phyloP scores from a whole-genome alignment of 306 rosid genomes.

The Lathyrus aphaca region DNA sequence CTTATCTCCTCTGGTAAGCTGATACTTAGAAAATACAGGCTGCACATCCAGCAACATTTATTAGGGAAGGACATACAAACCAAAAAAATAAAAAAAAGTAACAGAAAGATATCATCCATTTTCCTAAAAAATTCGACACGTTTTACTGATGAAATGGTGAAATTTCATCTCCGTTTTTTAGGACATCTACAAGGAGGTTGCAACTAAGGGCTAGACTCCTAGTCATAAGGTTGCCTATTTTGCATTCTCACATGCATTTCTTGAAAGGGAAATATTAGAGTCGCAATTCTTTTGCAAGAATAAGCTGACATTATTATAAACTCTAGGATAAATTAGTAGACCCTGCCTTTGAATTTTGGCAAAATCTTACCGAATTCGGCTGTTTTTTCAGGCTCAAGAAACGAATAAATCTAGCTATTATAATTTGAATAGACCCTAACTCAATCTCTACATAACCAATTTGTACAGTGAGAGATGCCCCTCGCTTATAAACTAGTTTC shows the following conservation, averaged over 20 bases:
- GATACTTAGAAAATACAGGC: constrained; percentile 90
- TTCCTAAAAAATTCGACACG: neutral
- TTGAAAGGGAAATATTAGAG: constrained; percentile 16
- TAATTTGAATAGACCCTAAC: too few relatives aligned
- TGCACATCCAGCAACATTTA: constrained; percentile 53
- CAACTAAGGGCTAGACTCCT: neutral
- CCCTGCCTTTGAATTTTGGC: neutral
- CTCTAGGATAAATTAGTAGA: constrained; percentile 2
- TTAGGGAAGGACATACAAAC: neutral
- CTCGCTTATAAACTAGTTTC: too few relatives aligned
- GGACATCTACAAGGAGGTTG: neutral
- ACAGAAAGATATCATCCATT: neutral
- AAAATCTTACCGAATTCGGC: neutral
- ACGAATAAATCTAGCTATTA: neutral
- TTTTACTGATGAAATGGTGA: neutral
- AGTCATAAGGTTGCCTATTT: neutral
- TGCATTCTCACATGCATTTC: neutral
- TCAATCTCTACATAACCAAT: too few relatives aligned
- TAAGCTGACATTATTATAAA: constrained; percentile 5
- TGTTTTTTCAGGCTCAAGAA: neutral
- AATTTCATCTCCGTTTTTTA: neutral
- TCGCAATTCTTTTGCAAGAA: constrained; percentile 17
- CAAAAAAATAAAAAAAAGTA: constrained; percentile 32
- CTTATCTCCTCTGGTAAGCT: constrained; percentile 86
- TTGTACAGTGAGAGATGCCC: too few relatives aligned